Percentiles rank a stretch among this genome's conserved stretches.
Evolutionary conservation across 805 yeast genomes (phyloP).

Genomic region (Tetrapisispora phaffii): DNA sequence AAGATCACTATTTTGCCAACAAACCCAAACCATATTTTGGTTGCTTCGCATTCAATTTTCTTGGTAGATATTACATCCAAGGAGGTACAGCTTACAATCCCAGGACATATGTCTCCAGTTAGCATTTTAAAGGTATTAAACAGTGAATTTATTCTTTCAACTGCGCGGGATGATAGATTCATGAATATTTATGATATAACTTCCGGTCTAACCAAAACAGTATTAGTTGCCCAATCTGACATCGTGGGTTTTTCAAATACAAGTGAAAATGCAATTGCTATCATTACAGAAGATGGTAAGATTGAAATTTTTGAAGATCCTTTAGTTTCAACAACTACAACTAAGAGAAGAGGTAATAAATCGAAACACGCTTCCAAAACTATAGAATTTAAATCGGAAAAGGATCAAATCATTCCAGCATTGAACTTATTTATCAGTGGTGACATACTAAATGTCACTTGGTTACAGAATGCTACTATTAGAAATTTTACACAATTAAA

Average conservation of each 20-base stretch:
- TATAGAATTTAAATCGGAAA: slow-evolving; percentile 41
- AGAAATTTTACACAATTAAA: slow-evolving; percentile 48
- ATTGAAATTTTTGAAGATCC: slow-evolving; percentile 66
- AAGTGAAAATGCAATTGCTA: slow-evolving; percentile 29
- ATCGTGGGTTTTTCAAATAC: slow-evolving; percentile 37
- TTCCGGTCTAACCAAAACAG: slow-evolving; percentile 35
- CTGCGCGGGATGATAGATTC: slow-evolving; percentile 75
- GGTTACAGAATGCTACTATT: slow-evolving; percentile 53
- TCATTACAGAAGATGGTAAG: slow-evolving; percentile 64
- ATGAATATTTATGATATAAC: slow-evolving; percentile 49
- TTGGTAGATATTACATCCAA: slow-evolving; percentile 37
- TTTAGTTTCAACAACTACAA: slow-evolving; percentile 21
- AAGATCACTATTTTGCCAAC: slow-evolving; percentile 22
- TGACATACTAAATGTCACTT: slow-evolving; percentile 38
- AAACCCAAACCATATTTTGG: slow-evolving; percentile 36
- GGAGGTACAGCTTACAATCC: slow-evolving; percentile 42
- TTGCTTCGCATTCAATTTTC: slow-evolving; percentile 59
- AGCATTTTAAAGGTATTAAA: slow-evolving; percentile 34
- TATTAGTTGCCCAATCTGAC: slow-evolving; percentile 63
- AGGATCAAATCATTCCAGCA: slow-evolving; percentile 17
- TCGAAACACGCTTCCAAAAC: slow-evolving; percentile 43
- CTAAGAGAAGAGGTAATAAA: slow-evolving; percentile 40
- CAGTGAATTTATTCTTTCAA: slow-evolving; percentile 45
- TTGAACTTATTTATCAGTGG: slow-evolving; percentile 27
- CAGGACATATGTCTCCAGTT: slow-evolving; percentile 71